Evolutionary conservation across 768 basidiomycete genomes (phyloP).

Genomic region (Termitomyces sp.): DNA sequence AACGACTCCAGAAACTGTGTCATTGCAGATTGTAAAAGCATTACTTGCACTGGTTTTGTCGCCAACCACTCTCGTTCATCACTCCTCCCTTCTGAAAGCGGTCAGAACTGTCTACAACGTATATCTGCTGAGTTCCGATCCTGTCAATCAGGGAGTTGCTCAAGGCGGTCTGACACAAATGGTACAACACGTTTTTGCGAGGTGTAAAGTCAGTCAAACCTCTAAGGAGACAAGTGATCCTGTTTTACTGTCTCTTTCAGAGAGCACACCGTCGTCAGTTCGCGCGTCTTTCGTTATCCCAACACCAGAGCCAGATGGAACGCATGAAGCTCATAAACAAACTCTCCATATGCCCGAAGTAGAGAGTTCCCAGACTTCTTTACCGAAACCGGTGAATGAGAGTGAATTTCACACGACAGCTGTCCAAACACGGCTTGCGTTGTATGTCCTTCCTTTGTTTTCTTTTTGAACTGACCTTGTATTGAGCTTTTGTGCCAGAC

Average conservation of each 20-base stretch:
- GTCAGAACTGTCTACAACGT: conserved; percentile 98
- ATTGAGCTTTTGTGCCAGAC: conserved; percentile 17
- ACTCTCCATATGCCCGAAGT: neutral
- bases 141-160: conserved; percentile 95
- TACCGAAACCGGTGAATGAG: conserved; percentile 5
- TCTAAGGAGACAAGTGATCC: conserved; percentile 16
- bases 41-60: conserved; percentile 87
- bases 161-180: conserved; percentile 98
- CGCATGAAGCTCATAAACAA: neutral
- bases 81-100: conserved; percentile 92
- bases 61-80: conserved; percentile 83
- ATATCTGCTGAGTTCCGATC: conserved; percentile 84
- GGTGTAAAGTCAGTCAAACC: conserved; percentile 48
- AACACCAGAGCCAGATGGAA: conserved; percentile 10
- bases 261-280: conserved; percentile 13
- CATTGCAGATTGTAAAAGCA: conserved; percentile 95
- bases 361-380: conserved; percentile 6
- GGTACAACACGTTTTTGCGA: conserved; percentile 93
- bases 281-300: conserved; percentile 9
- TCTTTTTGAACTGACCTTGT: neutral
- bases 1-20: conserved; percentile 83
- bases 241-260: conserved; percentile 13
- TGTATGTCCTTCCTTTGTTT: conserved; percentile 12
- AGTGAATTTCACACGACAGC: neutral
- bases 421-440: conserved; percentile 6